These are phyloP conservation scores for Fusarium musae DNA, from an alignment of 2,329 filamentous ascomycete species.

Conservation along the genomic window DNA sequence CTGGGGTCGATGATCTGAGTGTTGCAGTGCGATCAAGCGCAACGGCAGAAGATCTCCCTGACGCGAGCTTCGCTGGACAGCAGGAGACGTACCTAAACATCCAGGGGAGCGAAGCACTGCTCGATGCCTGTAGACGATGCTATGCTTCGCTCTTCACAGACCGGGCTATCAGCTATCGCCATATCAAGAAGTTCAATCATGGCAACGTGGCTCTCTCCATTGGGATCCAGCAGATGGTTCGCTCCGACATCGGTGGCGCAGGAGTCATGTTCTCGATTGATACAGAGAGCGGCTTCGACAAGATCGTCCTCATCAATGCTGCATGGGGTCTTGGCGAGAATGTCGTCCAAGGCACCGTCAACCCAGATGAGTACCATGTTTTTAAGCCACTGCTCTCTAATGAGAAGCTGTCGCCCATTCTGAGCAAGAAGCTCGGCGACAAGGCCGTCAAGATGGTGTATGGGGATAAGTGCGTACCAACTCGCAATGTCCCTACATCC, in stretches of 20 bases:
- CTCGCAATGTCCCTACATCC: slow-evolving; percentile 51
- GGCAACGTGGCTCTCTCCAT: slow-evolving; percentile 44
- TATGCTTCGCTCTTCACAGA: slow-evolving; percentile 54
- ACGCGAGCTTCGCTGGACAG: slow-evolving; percentile 53
- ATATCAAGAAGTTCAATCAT: slow-evolving; percentile 44
- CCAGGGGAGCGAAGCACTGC: slow-evolving; percentile 44
- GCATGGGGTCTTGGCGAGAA: slow-evolving; percentile 54
- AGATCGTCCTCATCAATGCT: slow-evolving; percentile 52
- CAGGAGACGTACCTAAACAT: slow-evolving; percentile 53
- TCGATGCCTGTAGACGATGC: slow-evolving; percentile 51
- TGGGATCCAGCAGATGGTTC: slow-evolving; percentile 47
- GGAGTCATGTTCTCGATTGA: slow-evolving; percentile 56
- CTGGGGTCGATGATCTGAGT: slow-evolving; percentile 38
- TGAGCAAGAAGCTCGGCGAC: slow-evolving; percentile 50
- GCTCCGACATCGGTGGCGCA: slow-evolving; percentile 49
- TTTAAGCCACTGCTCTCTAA: slow-evolving; percentile 51
- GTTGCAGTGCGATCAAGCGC: slow-evolving; percentile 54
- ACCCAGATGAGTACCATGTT: slow-evolving; percentile 53
- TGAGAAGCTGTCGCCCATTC: slow-evolving; percentile 44
- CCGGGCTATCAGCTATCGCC: slow-evolving; percentile 51
- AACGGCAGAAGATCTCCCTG: slow-evolving; percentile 53
- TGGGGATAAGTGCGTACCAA: slow-evolving; percentile 43
- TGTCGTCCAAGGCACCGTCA: slow-evolving; percentile 51
- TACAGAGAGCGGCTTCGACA: slow-evolving; percentile 53
- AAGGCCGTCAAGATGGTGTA: slow-evolving; percentile 51